Evolutionary conservation across 345 rosid species (phyloP).

Genomic region (Theobroma cacao): DNA sequence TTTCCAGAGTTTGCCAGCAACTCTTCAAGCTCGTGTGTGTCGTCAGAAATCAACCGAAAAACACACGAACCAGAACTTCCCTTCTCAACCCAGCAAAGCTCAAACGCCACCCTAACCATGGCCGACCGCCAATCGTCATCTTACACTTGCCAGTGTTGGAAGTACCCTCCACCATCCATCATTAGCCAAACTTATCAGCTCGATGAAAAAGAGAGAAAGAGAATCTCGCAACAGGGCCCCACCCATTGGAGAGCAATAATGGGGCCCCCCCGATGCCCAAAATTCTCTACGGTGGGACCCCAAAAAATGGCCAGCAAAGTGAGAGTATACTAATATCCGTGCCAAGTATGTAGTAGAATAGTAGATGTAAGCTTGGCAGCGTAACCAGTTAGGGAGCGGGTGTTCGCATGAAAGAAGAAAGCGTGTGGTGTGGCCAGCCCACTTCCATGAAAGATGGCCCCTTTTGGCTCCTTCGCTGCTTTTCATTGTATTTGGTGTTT

Average conservation of each 20-base stretch:
- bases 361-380: too few relatives aligned
- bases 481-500: background rate
- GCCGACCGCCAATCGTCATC: background rate
- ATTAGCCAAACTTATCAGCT: background rate
- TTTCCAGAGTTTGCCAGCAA: background rate
- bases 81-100: too few relatives aligned
- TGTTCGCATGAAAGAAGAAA: too few relatives aligned
- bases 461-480: background rate
- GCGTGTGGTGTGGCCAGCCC: background rate
- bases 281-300: background rate
- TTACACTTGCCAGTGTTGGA: background rate
- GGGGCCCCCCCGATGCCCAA: background rate
- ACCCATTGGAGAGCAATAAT: background rate
- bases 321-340: background rate
- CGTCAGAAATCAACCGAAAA: background rate
- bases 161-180: background rate
- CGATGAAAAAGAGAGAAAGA: background rate
- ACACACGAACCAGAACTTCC: too few relatives aligned
- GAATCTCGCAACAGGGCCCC: background rate
- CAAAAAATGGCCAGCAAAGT: background rate
- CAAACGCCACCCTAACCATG: background rate
- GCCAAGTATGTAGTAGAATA: background rate
- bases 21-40: background rate
- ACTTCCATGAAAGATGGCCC: background rate
- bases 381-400: too few relatives aligned